Conservation (phyloP, 805 yeast genomes). For the Saccharomycopsis fodiens region DNA sequence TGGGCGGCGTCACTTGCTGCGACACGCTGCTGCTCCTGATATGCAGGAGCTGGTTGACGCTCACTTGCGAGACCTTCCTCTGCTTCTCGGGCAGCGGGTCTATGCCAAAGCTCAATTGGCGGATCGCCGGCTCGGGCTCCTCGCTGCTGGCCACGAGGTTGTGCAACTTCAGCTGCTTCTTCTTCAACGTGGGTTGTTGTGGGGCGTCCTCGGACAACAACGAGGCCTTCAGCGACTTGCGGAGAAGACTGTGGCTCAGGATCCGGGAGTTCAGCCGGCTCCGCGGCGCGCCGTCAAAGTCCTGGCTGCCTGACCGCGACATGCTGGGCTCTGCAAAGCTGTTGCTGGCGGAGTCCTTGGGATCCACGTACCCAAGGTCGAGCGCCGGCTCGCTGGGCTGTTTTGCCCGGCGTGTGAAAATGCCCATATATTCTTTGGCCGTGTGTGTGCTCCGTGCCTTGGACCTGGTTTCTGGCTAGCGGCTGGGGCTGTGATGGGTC, state of each 20-base stretch:
- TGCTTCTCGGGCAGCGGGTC: too few species aligned
- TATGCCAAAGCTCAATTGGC: neutral
- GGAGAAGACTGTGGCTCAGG: slow-evolving; percentile 2
- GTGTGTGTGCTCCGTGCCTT: too few species aligned
- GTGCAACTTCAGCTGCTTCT: slow-evolving; percentile 1
- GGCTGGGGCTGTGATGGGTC: neutral
- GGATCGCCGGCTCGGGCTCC: neutral
- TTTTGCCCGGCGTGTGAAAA: slow-evolving; percentile 7
- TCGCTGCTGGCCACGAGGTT: slow-evolving; percentile 5
- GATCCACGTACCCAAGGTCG: neutral
- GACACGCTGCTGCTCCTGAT: slow-evolving; percentile 15
- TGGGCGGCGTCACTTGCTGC: neutral
- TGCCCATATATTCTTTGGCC: slow-evolving; percentile 4
- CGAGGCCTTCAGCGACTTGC: slow-evolving; percentile 11
- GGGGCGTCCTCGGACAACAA: slow-evolving; percentile 1
- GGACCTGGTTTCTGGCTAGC: too few species aligned
- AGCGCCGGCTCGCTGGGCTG: neutral
- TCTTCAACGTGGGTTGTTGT: neutral
- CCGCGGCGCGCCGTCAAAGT: neutral
- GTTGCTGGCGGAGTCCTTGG: neutral
- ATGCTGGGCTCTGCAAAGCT: neutral
- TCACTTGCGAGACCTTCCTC: too few species aligned
- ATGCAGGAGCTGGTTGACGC: slow-evolving; percentile 16
- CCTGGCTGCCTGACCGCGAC: neutral
- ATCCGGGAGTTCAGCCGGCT: neutral